Conservation (phyloP, 768 basidiomycete species). For the Pholiota microspora region DNA sequence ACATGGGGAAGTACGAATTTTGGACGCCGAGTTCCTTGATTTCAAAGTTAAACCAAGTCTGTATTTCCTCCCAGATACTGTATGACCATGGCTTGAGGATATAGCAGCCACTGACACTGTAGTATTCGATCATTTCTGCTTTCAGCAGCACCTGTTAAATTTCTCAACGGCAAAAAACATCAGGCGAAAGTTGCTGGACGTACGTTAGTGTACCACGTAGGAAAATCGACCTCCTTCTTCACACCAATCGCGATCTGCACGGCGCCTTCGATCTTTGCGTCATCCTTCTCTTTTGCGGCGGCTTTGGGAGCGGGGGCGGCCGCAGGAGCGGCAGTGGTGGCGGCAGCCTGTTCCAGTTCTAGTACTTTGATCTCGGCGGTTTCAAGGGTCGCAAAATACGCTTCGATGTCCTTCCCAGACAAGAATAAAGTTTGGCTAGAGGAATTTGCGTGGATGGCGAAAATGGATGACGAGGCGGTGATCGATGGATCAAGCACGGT, state of each 20-base stretch:
- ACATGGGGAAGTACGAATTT: constrained; percentile 99
- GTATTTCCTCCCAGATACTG: constrained; percentile 95
- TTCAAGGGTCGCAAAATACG: constrained; percentile 72
- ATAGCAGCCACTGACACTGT: constrained; percentile 98
- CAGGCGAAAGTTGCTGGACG: constrained; percentile 20
- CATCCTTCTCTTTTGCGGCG: constrained; percentile 60
- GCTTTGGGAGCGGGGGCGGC: constrained; percentile 37
- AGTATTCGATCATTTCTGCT: constrained; percentile 99
- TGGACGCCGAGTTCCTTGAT: constrained; percentile 96
- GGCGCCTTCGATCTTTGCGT: constrained; percentile 81
- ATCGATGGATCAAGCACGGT: constrained; percentile 80
- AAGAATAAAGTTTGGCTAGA: constrained; percentile 75
- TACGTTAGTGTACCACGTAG: constrained; percentile 92
- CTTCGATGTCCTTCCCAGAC: constrained; percentile 69
- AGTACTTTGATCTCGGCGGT: constrained; percentile 63
- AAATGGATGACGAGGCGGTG: constrained; percentile 60
- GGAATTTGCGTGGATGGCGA: constrained; percentile 76
- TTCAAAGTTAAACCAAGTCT: constrained; percentile 90
- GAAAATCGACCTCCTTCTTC: constrained; percentile 94
- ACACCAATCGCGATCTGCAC: constrained; percentile 93
- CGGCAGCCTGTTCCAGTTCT: constrained; percentile 69
- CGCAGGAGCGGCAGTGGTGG: constrained; percentile 34
- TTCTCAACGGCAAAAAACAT: constrained; percentile 2
- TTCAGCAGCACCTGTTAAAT: constrained; percentile 83
- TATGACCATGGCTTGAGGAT: constrained; percentile 98